Evolutionary conservation across 805 yeast genomes (phyloP), one percentile per base, ranked within the genome.

Genomic region (Kazachstania africana): DNA sequence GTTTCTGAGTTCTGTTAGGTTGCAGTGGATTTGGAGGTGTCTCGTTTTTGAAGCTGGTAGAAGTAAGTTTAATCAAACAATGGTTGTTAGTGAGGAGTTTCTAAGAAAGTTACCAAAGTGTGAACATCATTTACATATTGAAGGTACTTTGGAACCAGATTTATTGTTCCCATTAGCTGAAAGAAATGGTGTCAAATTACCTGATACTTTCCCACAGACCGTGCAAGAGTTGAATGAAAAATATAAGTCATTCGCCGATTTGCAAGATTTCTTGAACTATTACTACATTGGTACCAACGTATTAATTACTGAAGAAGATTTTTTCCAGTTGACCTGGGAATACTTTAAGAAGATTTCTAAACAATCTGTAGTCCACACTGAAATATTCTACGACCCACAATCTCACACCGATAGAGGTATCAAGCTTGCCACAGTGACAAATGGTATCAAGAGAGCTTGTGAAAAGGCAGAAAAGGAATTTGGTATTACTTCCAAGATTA

Each of bases 71-170:
- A n/a, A n/a, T n/a, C n/a, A n/a, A n/a, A n/a, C n/a, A n/a, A n/a
- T n/a, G n/a, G n/a, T 40, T 34, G 53, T 47, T 12, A 39, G 50
- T 15, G 31, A 22, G 33, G 45, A 53, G 36, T 80, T 79, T 53
- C 64, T 80, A 29, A 60, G 55, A 25, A 88, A 77, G 43, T 62
- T 82, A 31, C 94, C 94, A 36, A 82, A 82, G 56, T 81, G 91
- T 61, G 94, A 82, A 54, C 88, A 81, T 52, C 94, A 82, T 50
- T 70, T 81, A 38, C 94, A 82, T 56, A 53, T 82, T 27, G 93
- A 81, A 60, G 94, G 93, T 21, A 79, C 93, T 25, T 55, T 81
- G 34, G 80, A 77, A 38, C 91, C 93, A n/a, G 70, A 71, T 29
- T 64, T 80, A 23, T 60, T 81, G 36, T 78, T 79, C 56, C 69